These are phyloP conservation scores for Monilinia fructigena DNA, from an alignment of 2,329 filamentous ascomycete genomes.

Conservation along the genomic window DNA sequence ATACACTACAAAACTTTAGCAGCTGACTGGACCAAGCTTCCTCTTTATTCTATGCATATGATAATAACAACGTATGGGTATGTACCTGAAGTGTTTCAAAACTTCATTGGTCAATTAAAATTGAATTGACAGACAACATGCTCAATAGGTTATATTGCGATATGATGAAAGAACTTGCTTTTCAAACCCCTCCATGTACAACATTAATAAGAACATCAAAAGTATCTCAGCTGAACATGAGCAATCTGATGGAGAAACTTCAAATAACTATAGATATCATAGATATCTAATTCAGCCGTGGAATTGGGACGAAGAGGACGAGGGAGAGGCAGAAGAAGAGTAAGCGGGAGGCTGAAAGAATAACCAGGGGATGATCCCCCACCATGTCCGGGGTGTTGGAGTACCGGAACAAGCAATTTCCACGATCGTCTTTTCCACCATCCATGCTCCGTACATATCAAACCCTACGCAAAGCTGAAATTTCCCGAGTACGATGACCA, in stretches of 20 bases:
- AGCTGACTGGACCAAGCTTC: neutral
- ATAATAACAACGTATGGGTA: no score
- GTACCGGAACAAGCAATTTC: neutral
- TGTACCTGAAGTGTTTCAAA: no score
- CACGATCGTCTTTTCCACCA: no score
- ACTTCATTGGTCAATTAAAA: no score
- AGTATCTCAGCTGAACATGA: neutral
- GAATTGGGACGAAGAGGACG: neutral
- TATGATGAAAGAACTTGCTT: neutral
- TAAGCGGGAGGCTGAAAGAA: conserved; percentile 5
- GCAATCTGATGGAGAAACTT: neutral
- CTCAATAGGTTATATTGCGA: neutral
- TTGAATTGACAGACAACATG: neutral
- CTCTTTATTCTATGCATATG: neutral
- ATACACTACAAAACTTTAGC: neutral
- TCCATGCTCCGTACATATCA: no score
- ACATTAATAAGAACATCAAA: neutral
- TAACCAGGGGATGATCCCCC: neutral
- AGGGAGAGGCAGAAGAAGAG: neutral
- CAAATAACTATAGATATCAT: neutral
- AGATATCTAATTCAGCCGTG: neutral
- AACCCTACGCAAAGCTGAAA: no score
- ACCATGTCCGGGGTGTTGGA: neutral
- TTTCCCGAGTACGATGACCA: no score
- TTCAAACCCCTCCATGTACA: neutral